Percentiles rank a stretch among this genome's conserved stretches.
phyloP scores from a whole-genome alignment of 2,329 filamentous ascomycete genomes.

The Colletotrichum sp. region DNA sequence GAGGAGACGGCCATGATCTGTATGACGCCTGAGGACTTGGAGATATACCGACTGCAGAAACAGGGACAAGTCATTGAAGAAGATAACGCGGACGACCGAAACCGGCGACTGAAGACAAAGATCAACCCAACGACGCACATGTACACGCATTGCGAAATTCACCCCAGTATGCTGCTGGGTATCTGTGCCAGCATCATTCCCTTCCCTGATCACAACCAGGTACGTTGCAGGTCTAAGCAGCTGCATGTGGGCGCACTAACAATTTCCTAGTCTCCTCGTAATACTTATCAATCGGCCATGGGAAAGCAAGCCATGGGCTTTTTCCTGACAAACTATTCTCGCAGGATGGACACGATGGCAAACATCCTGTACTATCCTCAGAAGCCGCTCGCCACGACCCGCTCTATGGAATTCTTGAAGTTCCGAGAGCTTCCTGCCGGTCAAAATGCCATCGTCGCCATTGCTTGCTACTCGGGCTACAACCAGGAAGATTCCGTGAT shows the following conservation, averaged over 20 bases:
- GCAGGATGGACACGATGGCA: conserved; percentile 99
- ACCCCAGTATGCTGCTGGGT: conserved; percentile 98
- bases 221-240: conserved; percentile 38
- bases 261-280: conserved; percentile 80
- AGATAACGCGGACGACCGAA: conserved; percentile 70
- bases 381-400: conserved; percentile 93
- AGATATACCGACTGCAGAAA: conserved; percentile 75
- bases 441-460: conserved; percentile 98
- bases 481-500: conserved; percentile 99
- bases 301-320: conserved; percentile 99
- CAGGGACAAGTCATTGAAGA: conserved; percentile 68
- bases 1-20: conserved; percentile 99
- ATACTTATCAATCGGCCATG: conserved; percentile 99
- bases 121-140: conserved; percentile 87
- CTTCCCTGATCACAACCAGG: conserved; percentile 97
- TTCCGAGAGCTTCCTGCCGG: conserved; percentile 97
- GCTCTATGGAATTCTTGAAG: conserved; percentile 98
- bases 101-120: conserved; percentile 86
- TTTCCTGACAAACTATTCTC: conserved; percentile 94
- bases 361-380: conserved; percentile 99
- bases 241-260: conserved; percentile 32
- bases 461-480: conserved; percentile 96
- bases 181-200: conserved; percentile 99
- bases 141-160: conserved; percentile 99
- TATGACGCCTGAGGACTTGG: conserved; percentile 96